Base-by-base conservation (phyloP, 192 early-diverging fungal genomes). In the Gonapodya sp. region DNA sequence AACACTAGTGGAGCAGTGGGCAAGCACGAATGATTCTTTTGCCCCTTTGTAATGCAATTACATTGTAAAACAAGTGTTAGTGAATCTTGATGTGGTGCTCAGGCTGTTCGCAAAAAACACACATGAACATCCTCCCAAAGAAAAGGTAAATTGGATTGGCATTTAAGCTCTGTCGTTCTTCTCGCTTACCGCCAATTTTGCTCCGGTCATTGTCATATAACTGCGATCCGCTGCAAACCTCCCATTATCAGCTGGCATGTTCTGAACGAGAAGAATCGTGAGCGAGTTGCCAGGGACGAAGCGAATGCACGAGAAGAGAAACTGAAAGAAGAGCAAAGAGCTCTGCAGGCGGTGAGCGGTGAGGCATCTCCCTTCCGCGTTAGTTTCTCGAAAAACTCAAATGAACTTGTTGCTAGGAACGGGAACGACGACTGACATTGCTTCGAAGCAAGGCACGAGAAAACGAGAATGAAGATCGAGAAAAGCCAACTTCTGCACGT, bases 211-310 rank as follows among this genome's bases (percentile, higher is more conserved):
- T n/a, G n/a, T n/a, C n/a, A n/a, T n/a, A n/a, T n/a, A n/a, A n/a
- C n/a, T n/a, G n/a, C 46, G 46, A 64, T 16, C 46, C 24, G 46
- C 46, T 64, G 8, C 24, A 24, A 64, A 8, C 8, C 8, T 24
- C 46, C 46, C 46, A 64, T n/a, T n/a, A n/a, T n/a, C n/a, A 93
- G 92, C 73, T 94, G 92, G 90, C 92, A 94, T 83, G 93, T 93
- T 24, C 93, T 93, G 77, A 93, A 88, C 80, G 88, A 89, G 81
- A 89, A 89, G 78, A 94, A 94, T 83, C 83, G 86, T 1, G 93
- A 93, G 78, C 83, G 84, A 77, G 93, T 94, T 35, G 85, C 86
- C 2, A 81, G 82, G 80, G 93, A 94, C 79, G 93, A 94, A 75
- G 92, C 89, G 35, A 85, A 90, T 73, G 93, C 92, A n/a, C 84